Base-by-base conservation (phyloP, 768 basidiomycete genomes). In the Lentinula sp. region DNA sequence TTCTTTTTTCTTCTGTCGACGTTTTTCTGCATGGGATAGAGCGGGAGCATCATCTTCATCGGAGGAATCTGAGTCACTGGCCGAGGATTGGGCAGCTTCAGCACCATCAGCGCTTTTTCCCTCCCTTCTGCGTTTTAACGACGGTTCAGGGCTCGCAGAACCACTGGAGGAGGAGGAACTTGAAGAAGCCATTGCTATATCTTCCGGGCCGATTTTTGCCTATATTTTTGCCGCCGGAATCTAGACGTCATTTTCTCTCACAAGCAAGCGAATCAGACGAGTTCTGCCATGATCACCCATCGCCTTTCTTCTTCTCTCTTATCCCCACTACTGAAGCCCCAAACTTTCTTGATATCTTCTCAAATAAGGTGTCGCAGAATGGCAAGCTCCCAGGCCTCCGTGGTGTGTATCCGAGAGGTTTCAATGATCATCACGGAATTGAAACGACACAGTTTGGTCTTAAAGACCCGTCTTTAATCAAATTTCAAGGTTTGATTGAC, bases 391-490 rank as follows among this genome's bases (percentile, higher is more conserved):
- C 80, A 78, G 54, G 78, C 79, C 50, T 60, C 62, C 20, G 46
- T 41, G 51, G 66, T 66, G 48, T 13, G 59, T 60, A 18, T 43
- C 8, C 16, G 32, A 49, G 15, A 35, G 37, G 48, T 50, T 23
- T 50, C n/a, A 1, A 7, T 16, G 41, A 37, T n/a, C 32, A 20
- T 46, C 18, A 2, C 28, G 3, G 28, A 18, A 59, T 32, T n/a
- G 35, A 28, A 28, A 49, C 6, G 23, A 6, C 23, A 13, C 61
- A 89, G 87, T 86, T 87, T 72, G 87, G 85, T 39, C 79, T 98
- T 62, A 90, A 87, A 68, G 95, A 98, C 68, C 70, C 86, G 0
- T 80, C 82, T 5, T 73, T 98, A 61, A 77, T 95, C 68, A 88
- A 85, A 66, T 83, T 83, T 32, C 85, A 93, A 73, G 91, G 81